Conservation (phyloP, 2,329 filamentous ascomycete genomes). For the Fusarium ambrosium region DNA sequence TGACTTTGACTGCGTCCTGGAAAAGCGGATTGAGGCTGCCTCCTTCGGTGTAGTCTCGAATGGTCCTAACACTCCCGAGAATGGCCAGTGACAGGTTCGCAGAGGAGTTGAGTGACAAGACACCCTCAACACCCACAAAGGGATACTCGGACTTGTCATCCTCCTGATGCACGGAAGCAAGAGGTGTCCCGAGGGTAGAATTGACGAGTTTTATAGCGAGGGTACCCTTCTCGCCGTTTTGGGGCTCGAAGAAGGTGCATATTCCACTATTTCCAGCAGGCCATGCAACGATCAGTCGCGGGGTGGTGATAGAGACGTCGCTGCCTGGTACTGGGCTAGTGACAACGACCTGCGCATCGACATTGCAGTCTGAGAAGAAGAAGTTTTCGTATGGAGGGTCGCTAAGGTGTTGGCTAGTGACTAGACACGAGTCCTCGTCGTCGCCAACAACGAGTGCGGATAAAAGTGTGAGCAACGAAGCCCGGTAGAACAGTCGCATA, state of each 20-base stretch:
- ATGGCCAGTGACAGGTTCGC: slow-evolving; percentile 68
- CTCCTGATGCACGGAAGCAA: slow-evolving; percentile 60
- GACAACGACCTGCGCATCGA: slow-evolving; percentile 70
- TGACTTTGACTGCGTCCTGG: slow-evolving; percentile 65
- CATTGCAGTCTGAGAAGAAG: slow-evolving; percentile 75
- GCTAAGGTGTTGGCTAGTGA: slow-evolving; percentile 52
- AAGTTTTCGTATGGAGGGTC: slow-evolving; percentile 74
- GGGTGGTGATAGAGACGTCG: slow-evolving; percentile 67
- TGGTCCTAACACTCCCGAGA: slow-evolving; percentile 72
- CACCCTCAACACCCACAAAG: slow-evolving; percentile 66
- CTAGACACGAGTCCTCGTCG: not conserved
- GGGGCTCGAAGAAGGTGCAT: slow-evolving; percentile 68
- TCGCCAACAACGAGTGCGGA: not conserved
- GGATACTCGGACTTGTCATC: slow-evolving; percentile 51
- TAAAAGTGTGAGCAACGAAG: not conserved
- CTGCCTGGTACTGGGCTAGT: slow-evolving; percentile 68
- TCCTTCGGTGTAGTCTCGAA: slow-evolving; percentile 74
- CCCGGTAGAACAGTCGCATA: not conserved
- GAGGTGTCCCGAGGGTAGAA: slow-evolving; percentile 58
- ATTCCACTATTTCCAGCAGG: slow-evolving; percentile 75
- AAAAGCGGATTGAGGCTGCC: slow-evolving; percentile 65
- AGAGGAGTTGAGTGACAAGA: slow-evolving; percentile 69
- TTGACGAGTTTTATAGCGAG: slow-evolving; percentile 67
- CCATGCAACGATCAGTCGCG: slow-evolving; percentile 73
- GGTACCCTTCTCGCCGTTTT: slow-evolving; percentile 65